A percentile compares a stretch with the other conserved stretches of the same genome.
These are phyloP conservation scores for Pseudogymnoascus sp. DNA, from an alignment of 2,329 filamentous ascomycete genomes.

Conservation along the genomic window DNA sequence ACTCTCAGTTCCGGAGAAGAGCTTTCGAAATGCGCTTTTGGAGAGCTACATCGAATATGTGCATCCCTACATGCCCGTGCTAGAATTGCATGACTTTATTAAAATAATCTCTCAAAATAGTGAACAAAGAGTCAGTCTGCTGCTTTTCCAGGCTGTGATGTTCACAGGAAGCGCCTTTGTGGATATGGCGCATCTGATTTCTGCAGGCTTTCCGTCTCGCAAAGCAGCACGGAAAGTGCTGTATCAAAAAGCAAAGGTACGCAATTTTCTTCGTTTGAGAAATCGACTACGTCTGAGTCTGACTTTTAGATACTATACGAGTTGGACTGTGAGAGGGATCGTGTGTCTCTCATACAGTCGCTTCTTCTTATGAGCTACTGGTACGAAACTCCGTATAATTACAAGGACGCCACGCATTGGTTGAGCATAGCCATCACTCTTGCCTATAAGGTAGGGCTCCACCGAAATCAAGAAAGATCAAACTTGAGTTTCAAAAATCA, in stretches of 20 bases:
- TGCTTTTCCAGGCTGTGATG: conserved; percentile 91
- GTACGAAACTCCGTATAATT: conserved; percentile 94
- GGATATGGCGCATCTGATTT: conserved; percentile 66
- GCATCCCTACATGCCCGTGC: conserved; percentile 85
- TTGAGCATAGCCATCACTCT: conserved; percentile 93
- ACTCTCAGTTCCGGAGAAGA: conserved; percentile 62
- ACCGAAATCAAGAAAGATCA: conserved; percentile 75
- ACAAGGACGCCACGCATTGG: conserved; percentile 98
- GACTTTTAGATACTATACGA: conserved; percentile 69
- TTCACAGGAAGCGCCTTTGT: conserved; percentile 87
- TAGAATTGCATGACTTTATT: conserved; percentile 60
- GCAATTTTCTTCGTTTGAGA: too few relatives aligned
- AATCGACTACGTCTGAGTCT: conserved; percentile 13
- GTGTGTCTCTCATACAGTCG: conserved; percentile 80
- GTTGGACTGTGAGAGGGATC: conserved; percentile 89
- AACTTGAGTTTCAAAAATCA: conserved; percentile 67
- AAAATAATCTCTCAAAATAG: conserved; percentile 57
- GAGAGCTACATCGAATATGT: conserved; percentile 82
- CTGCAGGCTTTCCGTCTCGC: conserved; percentile 68
- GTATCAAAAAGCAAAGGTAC: conserved; percentile 78
- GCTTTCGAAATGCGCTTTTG: conserved; percentile 72
- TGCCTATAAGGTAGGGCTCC: conserved; percentile 86
- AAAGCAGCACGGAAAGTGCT: conserved; percentile 82
- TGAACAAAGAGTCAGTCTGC: conserved; percentile 70
- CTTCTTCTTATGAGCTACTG: conserved; percentile 92